Conservation (phyloP, 1,139 yeast species). For the Geotrichum phurueaensis region DNA sequence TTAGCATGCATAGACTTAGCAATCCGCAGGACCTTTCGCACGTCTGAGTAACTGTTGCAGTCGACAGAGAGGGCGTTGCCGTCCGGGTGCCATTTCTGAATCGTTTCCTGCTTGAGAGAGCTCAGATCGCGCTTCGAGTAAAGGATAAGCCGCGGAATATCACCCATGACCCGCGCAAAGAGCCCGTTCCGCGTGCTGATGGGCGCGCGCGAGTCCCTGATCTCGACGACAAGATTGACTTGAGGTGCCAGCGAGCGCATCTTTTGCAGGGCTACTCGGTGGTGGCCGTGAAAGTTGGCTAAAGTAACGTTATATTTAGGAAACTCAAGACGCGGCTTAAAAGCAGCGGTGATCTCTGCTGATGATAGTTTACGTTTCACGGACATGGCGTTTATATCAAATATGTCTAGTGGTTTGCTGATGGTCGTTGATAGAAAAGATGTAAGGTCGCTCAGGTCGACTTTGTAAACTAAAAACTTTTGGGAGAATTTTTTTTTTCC, state of each 20-base stretch:
- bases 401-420: not conserved
- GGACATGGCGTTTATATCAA: not conserved
- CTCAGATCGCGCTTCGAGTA: conserved; percentile 62
- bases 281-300: conserved; percentile 89
- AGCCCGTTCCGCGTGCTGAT: conserved; percentile 73
- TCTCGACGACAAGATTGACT: conserved; percentile 72
- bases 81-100: conserved; percentile 50
- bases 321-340: conserved; percentile 34
- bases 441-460: not conserved
- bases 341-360: conserved; percentile 15
- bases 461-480: no score
- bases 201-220: conserved; percentile 88
- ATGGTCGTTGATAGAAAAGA: not conserved
- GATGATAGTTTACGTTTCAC: conserved; percentile 1
- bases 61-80: conserved; percentile 59
- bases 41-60: conserved; percentile 50
- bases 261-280: conserved; percentile 66
- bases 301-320: conserved; percentile 66
- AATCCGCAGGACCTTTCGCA: conserved; percentile 45
- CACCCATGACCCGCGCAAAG: conserved; percentile 61
- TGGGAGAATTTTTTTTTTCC: not conserved
- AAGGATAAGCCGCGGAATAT: conserved; percentile 53
- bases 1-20: conserved; percentile 35
- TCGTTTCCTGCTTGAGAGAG: conserved; percentile 28
- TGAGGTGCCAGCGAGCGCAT: conserved; percentile 72